Evolutionary conservation across 2,329 filamentous ascomycete genomes (phyloP).

Genomic region (Xylariaceae sp.): DNA sequence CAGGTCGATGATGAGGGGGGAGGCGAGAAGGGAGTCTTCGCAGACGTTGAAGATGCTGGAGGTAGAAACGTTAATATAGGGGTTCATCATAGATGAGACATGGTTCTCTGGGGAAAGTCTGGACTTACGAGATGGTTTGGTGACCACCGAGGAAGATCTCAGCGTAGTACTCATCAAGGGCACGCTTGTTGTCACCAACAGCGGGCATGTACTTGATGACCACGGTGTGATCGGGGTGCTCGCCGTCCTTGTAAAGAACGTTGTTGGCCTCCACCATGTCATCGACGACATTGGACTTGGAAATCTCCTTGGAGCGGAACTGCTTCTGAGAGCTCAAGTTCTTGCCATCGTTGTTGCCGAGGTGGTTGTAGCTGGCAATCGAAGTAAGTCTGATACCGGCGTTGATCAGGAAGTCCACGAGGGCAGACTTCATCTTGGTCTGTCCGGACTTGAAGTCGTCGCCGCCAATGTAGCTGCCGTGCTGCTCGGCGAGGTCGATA

Average conservation of each 20-base stretch:
- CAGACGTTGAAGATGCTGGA: slow-evolving; percentile 94
- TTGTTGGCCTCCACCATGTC: slow-evolving; percentile 98
- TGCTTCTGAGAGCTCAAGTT: slow-evolving; percentile 96
- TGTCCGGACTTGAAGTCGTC: slow-evolving; percentile 99
- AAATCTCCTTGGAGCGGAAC: slow-evolving; percentile 99
- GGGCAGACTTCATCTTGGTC: slow-evolving; percentile 99
- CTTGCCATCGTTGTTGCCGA: slow-evolving; percentile 99
- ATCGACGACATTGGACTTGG: slow-evolving; percentile 98
- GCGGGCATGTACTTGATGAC: slow-evolving; percentile 99
- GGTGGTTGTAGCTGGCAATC: slow-evolving; percentile 98
- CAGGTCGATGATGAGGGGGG: slow-evolving; percentile 94
- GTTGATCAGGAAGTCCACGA: slow-evolving; percentile 97
- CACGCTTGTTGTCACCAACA: slow-evolving; percentile 98
- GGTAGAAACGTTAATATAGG: background rate
- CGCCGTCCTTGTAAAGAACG: slow-evolving; percentile 82
- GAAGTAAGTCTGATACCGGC: slow-evolving; percentile 98
- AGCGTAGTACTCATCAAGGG: slow-evolving; percentile 96
- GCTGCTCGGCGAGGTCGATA: slow-evolving; percentile 80
- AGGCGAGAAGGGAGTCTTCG: slow-evolving; percentile 94
- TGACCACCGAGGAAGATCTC: slow-evolving; percentile 99
- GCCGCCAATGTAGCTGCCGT: slow-evolving; percentile 87
- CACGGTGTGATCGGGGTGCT: slow-evolving; percentile 96
- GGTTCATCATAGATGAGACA: background rate
- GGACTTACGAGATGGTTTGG: slow-evolving; percentile 78
- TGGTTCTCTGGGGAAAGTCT: background rate